Conservation (phyloP, 1,284 basidiomycete species). For the Gomphus sp. region DNA sequence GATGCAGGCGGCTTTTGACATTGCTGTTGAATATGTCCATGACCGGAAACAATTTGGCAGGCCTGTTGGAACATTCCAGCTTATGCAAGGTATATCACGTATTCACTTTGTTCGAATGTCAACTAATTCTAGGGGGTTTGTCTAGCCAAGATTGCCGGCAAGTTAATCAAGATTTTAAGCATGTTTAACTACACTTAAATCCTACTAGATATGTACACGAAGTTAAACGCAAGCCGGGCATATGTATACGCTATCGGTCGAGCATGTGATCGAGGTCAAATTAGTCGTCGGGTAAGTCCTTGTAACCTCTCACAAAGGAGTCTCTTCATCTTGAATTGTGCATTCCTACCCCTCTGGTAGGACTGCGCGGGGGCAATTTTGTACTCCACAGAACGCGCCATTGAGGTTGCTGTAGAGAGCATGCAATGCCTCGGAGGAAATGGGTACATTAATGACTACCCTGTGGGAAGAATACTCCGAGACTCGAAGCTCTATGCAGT, state of each 20-base stretch:
- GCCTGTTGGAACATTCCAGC: conserved; percentile 85
- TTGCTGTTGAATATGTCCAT: conserved; percentile 83
- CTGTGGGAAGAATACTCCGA: conserved; percentile 76
- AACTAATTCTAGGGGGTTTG: neutral
- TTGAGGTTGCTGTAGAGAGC: conserved; percentile 85
- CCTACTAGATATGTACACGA: conserved; percentile 94
- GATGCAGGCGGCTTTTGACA: conserved; percentile 93
- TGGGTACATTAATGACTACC: conserved; percentile 91
- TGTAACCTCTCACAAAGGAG: neutral
- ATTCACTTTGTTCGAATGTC: neutral
- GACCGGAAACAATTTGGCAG: conserved; percentile 86
- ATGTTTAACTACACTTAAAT: conserved; percentile 2
- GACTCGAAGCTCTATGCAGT: conserved; percentile 85
- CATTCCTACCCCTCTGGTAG: conserved; percentile 30
- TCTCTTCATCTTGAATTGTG: neutral
- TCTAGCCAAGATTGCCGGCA: conserved; percentile 15
- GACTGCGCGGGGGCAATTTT: conserved; percentile 91
- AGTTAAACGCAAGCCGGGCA: conserved; percentile 77
- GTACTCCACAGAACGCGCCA: conserved; percentile 83
- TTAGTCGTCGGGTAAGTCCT: conserved; percentile 67
- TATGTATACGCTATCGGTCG: conserved; percentile 91
- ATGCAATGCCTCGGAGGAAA: conserved; percentile 92
- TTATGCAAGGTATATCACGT: conserved; percentile 79
- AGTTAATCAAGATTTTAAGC: conserved; percentile 6
- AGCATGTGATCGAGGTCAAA: conserved; percentile 76